Base-by-base conservation (phyloP, 2,329 filamentous ascomycete genomes). In the Exserohilum rostratum region DNA sequence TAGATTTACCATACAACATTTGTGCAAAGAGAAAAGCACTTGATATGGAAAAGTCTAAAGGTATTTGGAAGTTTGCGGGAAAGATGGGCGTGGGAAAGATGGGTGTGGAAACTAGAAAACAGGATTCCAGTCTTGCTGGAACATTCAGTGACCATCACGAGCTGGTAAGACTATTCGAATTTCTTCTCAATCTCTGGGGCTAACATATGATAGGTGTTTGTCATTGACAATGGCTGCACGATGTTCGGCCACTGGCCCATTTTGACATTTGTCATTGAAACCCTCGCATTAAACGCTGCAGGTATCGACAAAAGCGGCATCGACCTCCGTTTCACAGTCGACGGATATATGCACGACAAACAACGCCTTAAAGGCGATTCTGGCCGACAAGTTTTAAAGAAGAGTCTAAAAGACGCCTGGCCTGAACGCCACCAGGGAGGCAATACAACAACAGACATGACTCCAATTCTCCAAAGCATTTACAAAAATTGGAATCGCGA, bases 261-360 rank as follows among this genome's bases (percentile, higher is more conserved):
- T 2, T 46, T 57, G 3, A 50, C 29, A 5, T 66, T 65, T 20
- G 57, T 66, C 2, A 50, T 51, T 3, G 39, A 62, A 27, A 66
- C 62, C 2, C 43, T 65, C 5, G 55, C 51, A 1, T 64, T 53
- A 44, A 55, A 57, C 25, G 40, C 57, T 27, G 54, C 57, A 3
- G 57, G 60, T 11, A 31, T 63, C 3, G 60, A 65, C n/a, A 53
- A 49, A n/a, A 44, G 46, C 29, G 64, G 64, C 2, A 35, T 62
- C 13, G 64, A 66, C 29, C 12, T 64, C 12, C 49, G 31, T 3
- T 65, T 65, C 35, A 65, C 64, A 0, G 43, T 58, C 2, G 47
- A 52, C 12, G 47, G 48, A 13, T 10, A 30, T 2, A 17, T 0
- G 0, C 49, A 56, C 13, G 12, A 42, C 9, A 17, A 1, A 12